phyloP scores from a whole-genome alignment of 2,329 filamentous ascomycete species.

The Arthroderma sp. region DNA sequence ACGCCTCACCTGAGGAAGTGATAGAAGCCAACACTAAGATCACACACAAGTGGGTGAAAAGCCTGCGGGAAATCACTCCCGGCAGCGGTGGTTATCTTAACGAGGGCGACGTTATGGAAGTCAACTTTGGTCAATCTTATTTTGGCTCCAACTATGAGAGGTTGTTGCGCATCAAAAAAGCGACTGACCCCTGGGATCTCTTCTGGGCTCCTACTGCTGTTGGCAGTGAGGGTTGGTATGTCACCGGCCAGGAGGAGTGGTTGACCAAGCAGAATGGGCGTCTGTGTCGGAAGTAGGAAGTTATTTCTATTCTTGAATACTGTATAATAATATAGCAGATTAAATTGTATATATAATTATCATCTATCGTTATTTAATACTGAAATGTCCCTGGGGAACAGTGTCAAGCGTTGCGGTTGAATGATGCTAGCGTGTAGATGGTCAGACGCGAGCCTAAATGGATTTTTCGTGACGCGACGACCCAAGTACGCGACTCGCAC shows the following conservation, averaged over 20 bases:
- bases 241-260: too few species aligned
- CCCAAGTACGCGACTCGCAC: too few species aligned
- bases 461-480: too few species aligned
- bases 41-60: neutral
- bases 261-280: too few species aligned
- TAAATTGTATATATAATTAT: too few species aligned
- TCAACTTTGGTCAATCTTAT: slow-evolving; percentile 27
- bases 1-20: neutral
- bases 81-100: slow-evolving; percentile 29
- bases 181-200: slow-evolving; percentile 29
- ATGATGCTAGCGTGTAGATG: too few species aligned
- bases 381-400: too few species aligned
- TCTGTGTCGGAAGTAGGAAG: neutral
- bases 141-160: slow-evolving; percentile 25
- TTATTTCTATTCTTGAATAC: neutral
- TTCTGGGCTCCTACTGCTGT: slow-evolving; percentile 38
- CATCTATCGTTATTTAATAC: too few species aligned
- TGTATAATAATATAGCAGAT: neutral
- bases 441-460: too few species aligned
- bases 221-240: slow-evolving; percentile 31
- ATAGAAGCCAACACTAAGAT: neutral
- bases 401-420: too few species aligned
- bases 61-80: slow-evolving; percentile 11
- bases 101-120: slow-evolving; percentile 22
- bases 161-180: slow-evolving; percentile 25